Conservation (phyloP, 2,329 filamentous ascomycete genomes). For the Acrodontium crateriforme region DNA sequence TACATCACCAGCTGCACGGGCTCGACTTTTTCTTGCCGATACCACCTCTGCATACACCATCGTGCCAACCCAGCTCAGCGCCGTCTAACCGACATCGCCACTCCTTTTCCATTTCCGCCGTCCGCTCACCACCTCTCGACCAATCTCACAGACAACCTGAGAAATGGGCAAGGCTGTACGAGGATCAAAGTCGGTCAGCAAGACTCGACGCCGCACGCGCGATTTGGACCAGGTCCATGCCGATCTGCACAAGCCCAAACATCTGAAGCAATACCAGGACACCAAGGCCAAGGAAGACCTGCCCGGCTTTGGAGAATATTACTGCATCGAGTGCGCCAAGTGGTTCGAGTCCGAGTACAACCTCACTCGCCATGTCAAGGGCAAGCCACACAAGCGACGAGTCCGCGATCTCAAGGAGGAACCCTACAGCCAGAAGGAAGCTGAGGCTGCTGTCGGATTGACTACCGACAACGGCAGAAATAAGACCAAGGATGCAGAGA, state of each 20-base stretch:
- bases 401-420: constrained; percentile 70
- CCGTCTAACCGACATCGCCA: no score
- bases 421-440: constrained; percentile 73
- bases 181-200: constrained; percentile 35
- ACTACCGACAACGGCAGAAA: constrained; percentile 50
- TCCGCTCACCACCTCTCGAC: no score
- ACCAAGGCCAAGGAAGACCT: constrained; percentile 74
- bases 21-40: no score
- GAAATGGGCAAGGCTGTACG: no score
- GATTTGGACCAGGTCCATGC: constrained; percentile 86
- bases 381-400: constrained; percentile 90
- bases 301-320: constrained; percentile 70
- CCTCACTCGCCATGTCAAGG: constrained; percentile 60
- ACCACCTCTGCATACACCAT: no score
- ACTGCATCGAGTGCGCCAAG: constrained; percentile 88
- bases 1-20: no score
- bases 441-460: constrained; percentile 65
- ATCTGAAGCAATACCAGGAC: constrained; percentile 65
- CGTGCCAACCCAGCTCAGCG: no score
- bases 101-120: no score
- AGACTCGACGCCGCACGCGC: constrained; percentile 42
- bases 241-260: constrained; percentile 64
- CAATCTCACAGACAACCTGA: no score
- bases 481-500: constrained; percentile 14
- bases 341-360: constrained; percentile 84